Base-by-base conservation (phyloP, 148 eudicot species). In the Diospyros kaki region DNA sequence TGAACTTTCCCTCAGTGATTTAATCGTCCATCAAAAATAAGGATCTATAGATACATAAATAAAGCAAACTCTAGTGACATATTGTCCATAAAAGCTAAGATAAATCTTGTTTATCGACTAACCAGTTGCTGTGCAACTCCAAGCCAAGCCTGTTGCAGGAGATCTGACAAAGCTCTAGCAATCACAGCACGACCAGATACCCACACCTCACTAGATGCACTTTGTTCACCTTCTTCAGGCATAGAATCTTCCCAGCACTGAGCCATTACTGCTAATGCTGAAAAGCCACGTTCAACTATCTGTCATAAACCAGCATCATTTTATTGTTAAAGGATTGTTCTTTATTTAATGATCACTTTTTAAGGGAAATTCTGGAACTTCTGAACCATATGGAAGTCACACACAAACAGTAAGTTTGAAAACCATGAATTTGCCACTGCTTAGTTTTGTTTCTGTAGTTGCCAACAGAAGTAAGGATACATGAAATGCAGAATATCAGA, bases 121-220 rank as follows among this genome's bases (percentile, higher is more conserved):
- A 91, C 96, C 93, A 76, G 71, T 60, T 77, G 67, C 74, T 83
- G 85, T 39, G 58, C 55, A 43, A 85, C 80, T 66, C 66, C 79
- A 73, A 91, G 83, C 96, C 96, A 91, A 72, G 90, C 93, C 64
- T 76, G 80, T 72, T 86, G 90, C 86, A 91, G 81, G 75, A 91
- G 89, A 74, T 77, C 80, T 53, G 96, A 87, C 76, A 89, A 87
- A 46, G 88, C 90, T 50, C 74, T 74, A 45, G 90, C 87, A 64
- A 89, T 87, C 55, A 70, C 80, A 72, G 75, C 74, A 54, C 78
- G 84, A 72, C 83, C 84, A 75, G 90, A 75, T 48, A 75, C 75
- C 88, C 84, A 84, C 40, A 80, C 77, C 45, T 56, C 78, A 76
- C 60, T 76, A 73, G 80, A 63, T 59, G 82, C 83, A 73, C 72